These are phyloP conservation scores for Hygrophorus pudorinus DNA, from an alignment of 768 basidiomycete genomes.

Conservation along the genomic window DNA sequence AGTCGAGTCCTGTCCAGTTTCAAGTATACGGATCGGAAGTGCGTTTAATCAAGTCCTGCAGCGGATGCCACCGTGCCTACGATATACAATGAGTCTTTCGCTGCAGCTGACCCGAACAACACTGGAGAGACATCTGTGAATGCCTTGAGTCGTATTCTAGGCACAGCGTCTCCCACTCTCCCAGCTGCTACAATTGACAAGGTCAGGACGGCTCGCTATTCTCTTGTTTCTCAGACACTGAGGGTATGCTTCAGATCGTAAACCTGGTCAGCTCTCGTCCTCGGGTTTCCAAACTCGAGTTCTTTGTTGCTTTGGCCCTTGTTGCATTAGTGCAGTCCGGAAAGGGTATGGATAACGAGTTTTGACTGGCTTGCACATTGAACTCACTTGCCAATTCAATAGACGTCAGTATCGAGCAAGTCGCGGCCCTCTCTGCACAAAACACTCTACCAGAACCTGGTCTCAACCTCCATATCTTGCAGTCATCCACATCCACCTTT, in stretches of 20 bases:
- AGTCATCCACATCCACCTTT: conserved; percentile 44
- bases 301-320: conserved; percentile 83
- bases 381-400: neutral
- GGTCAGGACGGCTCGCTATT: conserved; percentile 29
- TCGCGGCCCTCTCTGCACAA: conserved; percentile 67
- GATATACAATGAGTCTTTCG: conserved; percentile 66
- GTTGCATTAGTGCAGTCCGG: conserved; percentile 79
- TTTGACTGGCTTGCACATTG: neutral
- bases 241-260: conserved; percentile 57
- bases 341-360: conserved; percentile 41
- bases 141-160: conserved; percentile 69
- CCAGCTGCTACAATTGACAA: conserved; percentile 78
- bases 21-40: neutral
- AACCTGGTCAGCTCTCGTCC: conserved; percentile 77
- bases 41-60: conserved; percentile 18
- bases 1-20: conserved; percentile 5
- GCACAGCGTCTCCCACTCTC: conserved; percentile 49
- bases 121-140: conserved; percentile 77
- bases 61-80: conserved; percentile 75
- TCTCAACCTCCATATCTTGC: conserved; percentile 53
- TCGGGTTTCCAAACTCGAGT: conserved; percentile 79
- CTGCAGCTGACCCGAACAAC: conserved; percentile 58
- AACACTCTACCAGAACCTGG: conserved; percentile 70
- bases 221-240: conserved; percentile 1
- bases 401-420: conserved; percentile 78